Base-by-base conservation (phyloP, 1,139 yeast species). In the Suhomyces taliae region DNA sequence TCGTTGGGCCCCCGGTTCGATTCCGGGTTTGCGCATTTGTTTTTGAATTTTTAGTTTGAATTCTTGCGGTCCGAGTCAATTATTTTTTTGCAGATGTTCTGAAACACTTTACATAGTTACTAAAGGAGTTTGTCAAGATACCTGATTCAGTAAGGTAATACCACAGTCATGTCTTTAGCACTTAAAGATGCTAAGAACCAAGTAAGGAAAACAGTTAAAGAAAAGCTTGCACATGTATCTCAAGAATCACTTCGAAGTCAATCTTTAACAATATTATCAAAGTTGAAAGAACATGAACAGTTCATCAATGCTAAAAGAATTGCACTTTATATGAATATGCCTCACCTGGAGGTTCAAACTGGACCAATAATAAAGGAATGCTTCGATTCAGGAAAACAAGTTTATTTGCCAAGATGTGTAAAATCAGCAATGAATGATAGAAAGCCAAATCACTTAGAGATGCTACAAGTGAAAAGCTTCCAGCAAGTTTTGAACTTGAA, bases 291-390 rank as follows among this genome's bases (percentile, higher is more conserved):
- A 1, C 61, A 72, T 35, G 70, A 72, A 0, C 67, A 62, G 39
- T 82, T 82, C 55, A 53, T 63, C 41, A 44, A 55, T 1, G 81
- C 90, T 1, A 57, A 58, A n/a, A 70, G 62, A 9, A 64, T 88
- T 1, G 95, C 84, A 0, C 58, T 85, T 32, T 87, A 79, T 56
- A 78, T 87, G 83, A 82, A 77, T 60, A 82, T 87, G 87, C 85
- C 83, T 1, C 56, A 65, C 26, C 74, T 79, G 52, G 95, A 88
- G 59, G 66, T 84, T 2, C 76, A 78, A 50, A 87, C 95, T 0
- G 55, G 66, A 10, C 60, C 58, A 0, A 66, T 87, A 12, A 79
- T 87, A 10, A 54, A 67, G 36, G 53, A 67, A 6, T 81, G 87
- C 14, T 83, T 83, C 50, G 58, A 57, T 1, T 61, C 67, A 44